A percentile compares a stretch with the other conserved stretches of the same genome.
Conservation (phyloP, 2,329 filamentous ascomycete species). For the Xylaria sp. region DNA sequence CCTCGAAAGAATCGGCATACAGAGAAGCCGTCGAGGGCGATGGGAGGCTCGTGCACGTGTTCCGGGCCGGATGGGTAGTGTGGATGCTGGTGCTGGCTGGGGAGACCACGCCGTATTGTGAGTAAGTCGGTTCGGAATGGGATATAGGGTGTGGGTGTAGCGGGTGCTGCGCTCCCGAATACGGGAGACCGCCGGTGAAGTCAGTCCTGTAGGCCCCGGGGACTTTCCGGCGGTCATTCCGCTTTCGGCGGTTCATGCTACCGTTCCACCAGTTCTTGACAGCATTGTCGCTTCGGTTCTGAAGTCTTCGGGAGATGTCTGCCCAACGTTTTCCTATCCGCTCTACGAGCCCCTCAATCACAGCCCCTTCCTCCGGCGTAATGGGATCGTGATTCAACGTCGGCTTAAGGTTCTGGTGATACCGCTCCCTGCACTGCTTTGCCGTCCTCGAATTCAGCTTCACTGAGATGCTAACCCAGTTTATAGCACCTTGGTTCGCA, state of each 20-base stretch:
- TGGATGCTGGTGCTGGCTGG: conserved; percentile 12
- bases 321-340: conserved; percentile 89
- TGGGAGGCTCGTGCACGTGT: conserved; percentile 30
- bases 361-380: conserved; percentile 66
- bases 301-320: conserved; percentile 81
- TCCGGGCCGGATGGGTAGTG: conserved; percentile 19
- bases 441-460: conserved; percentile 77
- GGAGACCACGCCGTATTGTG: conserved; percentile 20
- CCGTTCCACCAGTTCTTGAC: conserved; percentile 99
- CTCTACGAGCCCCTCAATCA: conserved; percentile 77
- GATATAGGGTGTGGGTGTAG: neutral
- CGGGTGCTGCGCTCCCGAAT: neutral
- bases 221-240: conserved; percentile 47
- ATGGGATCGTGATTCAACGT: conserved; percentile 74
- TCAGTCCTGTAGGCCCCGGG: conserved; percentile 36
- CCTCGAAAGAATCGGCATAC: conserved; percentile 56
- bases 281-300: conserved; percentile 88
- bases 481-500: conserved; percentile 70
- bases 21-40: conserved; percentile 48
- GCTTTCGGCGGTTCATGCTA: conserved; percentile 77
- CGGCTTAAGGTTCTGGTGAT: conserved; percentile 89
- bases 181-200: conserved; percentile 21
- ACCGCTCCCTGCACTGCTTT: conserved; percentile 94
- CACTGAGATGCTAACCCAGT: conserved; percentile 87
- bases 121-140: conserved; percentile 21